Evolutionary conservation across 2,329 filamentous ascomycete genomes (phyloP).

Genomic region (Botrytis sinoallii): DNA sequence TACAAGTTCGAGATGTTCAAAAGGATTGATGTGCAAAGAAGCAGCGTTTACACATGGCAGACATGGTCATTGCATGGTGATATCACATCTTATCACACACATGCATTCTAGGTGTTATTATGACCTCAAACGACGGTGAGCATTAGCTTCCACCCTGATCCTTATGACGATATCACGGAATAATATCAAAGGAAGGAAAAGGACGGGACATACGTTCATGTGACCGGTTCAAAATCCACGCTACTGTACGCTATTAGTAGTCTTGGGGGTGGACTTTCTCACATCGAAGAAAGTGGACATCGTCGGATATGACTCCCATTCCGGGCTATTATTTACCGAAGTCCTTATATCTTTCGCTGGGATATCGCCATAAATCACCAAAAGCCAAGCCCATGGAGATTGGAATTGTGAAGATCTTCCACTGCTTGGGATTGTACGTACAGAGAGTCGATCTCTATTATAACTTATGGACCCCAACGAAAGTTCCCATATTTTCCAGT

Average conservation of each 20-base stretch:
- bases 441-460: background rate
- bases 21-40: background rate
- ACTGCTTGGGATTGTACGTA: slow-evolving; percentile 1
- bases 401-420: slow-evolving; percentile 2
- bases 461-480: slow-evolving; percentile 7
- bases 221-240: slow-evolving; percentile 6
- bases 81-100: background rate
- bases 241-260: slow-evolving; percentile 1
- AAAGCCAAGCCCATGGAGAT: slow-evolving; percentile 13
- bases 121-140: background rate
- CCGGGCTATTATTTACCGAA: slow-evolving; percentile 17
- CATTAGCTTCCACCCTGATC: background rate
- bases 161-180: slow-evolving; percentile 5
- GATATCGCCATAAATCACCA: slow-evolving; percentile 10
- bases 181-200: background rate
- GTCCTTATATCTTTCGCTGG: background rate
- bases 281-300: slow-evolving; percentile 14
- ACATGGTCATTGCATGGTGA: background rate
- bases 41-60: background rate
- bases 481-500: background rate
- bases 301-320: slow-evolving; percentile 14
- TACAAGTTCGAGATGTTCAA: background rate
- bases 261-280: background rate
- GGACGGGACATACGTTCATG: slow-evolving; percentile 15
- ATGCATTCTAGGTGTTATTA: background rate